Evolutionary conservation across 2,329 filamentous ascomycete genomes (phyloP).

Genomic region (Pseudogymnoascus sp.): DNA sequence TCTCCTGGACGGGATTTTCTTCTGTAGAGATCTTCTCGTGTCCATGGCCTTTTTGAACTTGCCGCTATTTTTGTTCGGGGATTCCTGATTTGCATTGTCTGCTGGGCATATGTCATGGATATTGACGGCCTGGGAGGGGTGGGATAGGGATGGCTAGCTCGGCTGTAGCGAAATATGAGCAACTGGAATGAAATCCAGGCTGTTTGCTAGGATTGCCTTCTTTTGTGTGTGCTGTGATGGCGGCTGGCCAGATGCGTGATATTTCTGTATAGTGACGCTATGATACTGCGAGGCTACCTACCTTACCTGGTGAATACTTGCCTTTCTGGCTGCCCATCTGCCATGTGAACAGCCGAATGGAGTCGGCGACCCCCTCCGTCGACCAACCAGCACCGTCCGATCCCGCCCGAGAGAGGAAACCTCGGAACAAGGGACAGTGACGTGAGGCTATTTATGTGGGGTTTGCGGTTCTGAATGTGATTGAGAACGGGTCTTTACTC

Average conservation of each 20-base stretch:
- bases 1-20: conserved; percentile 5
- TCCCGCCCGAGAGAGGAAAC: not conserved
- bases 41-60: conserved; percentile 3
- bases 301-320: not conserved
- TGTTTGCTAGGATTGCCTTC: not conserved
- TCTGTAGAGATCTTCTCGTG: not conserved
- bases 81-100: conserved; percentile 9
- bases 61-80: not conserved
- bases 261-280: not conserved
- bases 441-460: not conserved
- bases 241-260: not conserved
- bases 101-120: conserved; percentile 5
- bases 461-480: not conserved
- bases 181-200: conserved; percentile 6
- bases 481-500: not conserved
- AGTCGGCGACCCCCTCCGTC: not conserved
- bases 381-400: not conserved
- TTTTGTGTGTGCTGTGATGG: not conserved
- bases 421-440: not conserved
- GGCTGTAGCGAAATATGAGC: conserved; percentile 15
- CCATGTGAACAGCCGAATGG: not conserved
- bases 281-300: not conserved
- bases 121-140: conserved; percentile 11
- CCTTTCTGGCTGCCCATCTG: not conserved
- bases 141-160: conserved; percentile 13